Evolutionary conservation across 352 stramenopile genomes (phyloP), one percentile per base, ranked within the genome.

Genomic region (Phytophthora cactorum): DNA sequence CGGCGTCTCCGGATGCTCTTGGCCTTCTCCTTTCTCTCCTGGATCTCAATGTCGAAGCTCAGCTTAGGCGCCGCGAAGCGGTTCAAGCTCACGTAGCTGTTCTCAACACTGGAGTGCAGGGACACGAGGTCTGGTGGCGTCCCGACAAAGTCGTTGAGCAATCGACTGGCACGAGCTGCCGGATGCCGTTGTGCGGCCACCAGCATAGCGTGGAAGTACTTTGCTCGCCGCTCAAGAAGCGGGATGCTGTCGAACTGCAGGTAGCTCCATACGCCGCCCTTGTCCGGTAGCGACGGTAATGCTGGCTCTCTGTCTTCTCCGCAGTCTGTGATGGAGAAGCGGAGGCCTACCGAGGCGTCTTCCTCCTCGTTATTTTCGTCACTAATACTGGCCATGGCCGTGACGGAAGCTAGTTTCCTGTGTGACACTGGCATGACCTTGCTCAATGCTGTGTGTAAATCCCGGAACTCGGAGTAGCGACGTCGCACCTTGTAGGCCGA

Each of bases 401-500:
- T 77, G 28, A 70, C 68, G 17, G 63, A 63, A 7, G 59, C 54
- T 12, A 79, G 57, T 31, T 72, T 75, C 27, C 62, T 52, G 38
- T 69, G 63, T 6, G 74, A 77, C 0, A 77, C 66, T 2, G 75
- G 62, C 84, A 93, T 91, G 38, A 93, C 61, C 28, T 72, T 76
- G 11, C 77, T 68, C n/a, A 93, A 60, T 3, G 74, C 73, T 2
- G 58, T 46, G 52, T 93, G 82, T 34, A 93, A 67, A 17, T 82
- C 75, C 9, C 72, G 75, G 56, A 93, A 93, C 64, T 93, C 84
- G 4, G 84, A 91, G 74, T 90, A 93, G 4, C 84, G 82, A 10
- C 84, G 84, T 22, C 84, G 79, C 36, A 93, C 84, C 59, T 91
- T 93, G 75, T 91, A 93, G 11, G 84, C 81, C 0, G 84, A 93